Evolutionary conservation across 2,329 filamentous ascomycete species (phyloP).

Genomic region (Xylaria sp.): DNA sequence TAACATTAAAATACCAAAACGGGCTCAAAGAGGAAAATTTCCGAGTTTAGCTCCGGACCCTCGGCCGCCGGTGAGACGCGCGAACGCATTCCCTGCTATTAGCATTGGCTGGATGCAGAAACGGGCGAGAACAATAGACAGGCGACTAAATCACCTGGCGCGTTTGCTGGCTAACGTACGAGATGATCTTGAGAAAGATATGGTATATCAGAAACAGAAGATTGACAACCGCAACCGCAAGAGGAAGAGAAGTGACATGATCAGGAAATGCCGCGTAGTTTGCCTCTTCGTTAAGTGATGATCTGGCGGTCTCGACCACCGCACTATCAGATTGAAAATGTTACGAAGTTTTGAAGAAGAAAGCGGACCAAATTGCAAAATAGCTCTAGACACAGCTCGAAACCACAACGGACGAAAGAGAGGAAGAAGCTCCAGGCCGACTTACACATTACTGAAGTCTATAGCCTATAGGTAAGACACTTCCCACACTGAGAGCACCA

Average conservation of each 20-base stretch:
- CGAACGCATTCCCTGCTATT: constrained; percentile 30
- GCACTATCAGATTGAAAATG: constrained; percentile 2
- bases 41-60: constrained; percentile 41
- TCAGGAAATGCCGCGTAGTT: constrained; percentile 83
- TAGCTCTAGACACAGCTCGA: constrained; percentile 69
- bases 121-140: constrained; percentile 74
- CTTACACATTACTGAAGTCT: constrained; percentile 75
- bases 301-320: no score
- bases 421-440: constrained; percentile 62
- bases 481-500: constrained; percentile 78
- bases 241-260: constrained; percentile 74
- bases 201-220: constrained; percentile 73
- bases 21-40: constrained; percentile 47
- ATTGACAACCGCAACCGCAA: constrained; percentile 68
- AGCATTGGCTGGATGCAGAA: constrained; percentile 74
- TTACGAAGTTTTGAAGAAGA: constrained; percentile 63
- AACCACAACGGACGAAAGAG: constrained; percentile 62
- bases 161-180: constrained; percentile 74
- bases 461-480: constrained; percentile 78
- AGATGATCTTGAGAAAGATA: constrained; percentile 76
- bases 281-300: constrained; percentile 77
- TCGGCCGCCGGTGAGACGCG: constrained; percentile 32
- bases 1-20: constrained; percentile 33
- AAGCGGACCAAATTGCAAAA: constrained; percentile 74
- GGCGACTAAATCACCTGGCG: constrained; percentile 69